A percentile compares a stretch with the other conserved stretches of the same genome.
Conservation (phyloP, 176 grass and related monocot genomes). For the Neostapfia colusana region DNA sequence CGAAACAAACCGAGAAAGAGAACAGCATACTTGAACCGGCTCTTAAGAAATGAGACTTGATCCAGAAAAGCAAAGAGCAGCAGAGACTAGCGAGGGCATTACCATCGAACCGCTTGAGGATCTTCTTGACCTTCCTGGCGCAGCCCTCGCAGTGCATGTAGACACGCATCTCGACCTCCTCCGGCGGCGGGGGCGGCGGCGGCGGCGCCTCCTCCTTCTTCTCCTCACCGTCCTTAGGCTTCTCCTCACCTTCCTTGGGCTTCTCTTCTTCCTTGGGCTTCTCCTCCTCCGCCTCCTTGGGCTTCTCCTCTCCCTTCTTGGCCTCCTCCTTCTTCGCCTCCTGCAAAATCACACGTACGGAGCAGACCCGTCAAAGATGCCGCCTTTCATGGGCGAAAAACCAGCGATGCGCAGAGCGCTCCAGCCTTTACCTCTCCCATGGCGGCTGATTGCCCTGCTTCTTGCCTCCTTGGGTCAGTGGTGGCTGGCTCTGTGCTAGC, state of each 20-base stretch:
- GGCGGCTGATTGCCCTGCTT: background rate
- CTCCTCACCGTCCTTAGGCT: slow-evolving; percentile 37
- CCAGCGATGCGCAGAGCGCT: background rate
- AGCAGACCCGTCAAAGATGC: slow-evolving; percentile 27
- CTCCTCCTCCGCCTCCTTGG: slow-evolving; percentile 13
- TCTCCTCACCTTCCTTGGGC: slow-evolving; percentile 42
- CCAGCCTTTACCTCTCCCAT: slow-evolving; percentile 69
- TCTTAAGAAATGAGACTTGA: background rate
- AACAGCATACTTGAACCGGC: too few species aligned
- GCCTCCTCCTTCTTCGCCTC: slow-evolving; percentile 45
- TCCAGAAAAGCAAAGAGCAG: background rate
- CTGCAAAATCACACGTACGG: slow-evolving; percentile 24
- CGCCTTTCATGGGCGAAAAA: background rate
- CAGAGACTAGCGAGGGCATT: slow-evolving; percentile 6
- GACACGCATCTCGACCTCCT: slow-evolving; percentile 93
- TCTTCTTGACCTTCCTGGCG: slow-evolving; percentile 79
- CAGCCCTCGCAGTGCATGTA: slow-evolving; percentile 99
- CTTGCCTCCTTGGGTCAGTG: background rate
- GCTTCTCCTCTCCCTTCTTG: slow-evolving; percentile 30
- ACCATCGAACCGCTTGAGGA: slow-evolving; percentile 78
- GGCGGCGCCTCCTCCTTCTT: slow-evolving; percentile 21
- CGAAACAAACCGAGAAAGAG: background rate
- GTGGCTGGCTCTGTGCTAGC: slow-evolving; percentile 10
- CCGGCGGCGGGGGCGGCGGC: slow-evolving; percentile 59
- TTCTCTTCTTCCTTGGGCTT: slow-evolving; percentile 12